Conservation (phyloP, 192 early-diverging fungal genomes). For the Phycomyces blakesleeanus region DNA sequence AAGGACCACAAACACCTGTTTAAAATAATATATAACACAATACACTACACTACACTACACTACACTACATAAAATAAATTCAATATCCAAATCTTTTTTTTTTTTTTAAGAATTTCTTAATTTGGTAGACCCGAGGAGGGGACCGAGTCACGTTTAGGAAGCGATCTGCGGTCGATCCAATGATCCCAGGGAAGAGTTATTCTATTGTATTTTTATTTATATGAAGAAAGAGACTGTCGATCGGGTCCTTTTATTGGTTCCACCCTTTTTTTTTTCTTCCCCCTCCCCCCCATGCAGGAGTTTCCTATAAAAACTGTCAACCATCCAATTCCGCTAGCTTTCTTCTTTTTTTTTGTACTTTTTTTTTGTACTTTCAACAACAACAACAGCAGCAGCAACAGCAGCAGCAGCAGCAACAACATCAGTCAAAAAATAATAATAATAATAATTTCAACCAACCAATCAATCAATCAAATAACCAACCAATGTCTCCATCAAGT, state of each 20-base stretch:
- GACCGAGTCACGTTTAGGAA: neutral
- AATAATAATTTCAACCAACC: no score
- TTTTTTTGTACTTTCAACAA: no score
- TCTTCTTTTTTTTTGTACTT: neutral
- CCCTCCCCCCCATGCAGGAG: constrained; percentile 5
- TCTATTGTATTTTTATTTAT: no score
- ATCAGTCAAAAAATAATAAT: no score
- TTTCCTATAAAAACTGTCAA: neutral
- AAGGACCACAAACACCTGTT: neutral
- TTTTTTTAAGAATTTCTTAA: neutral
- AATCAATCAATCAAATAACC: no score
- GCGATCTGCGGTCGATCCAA: constrained; percentile 2
- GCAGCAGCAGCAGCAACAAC: no score
- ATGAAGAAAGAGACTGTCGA: neutral
- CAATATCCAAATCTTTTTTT: no score
- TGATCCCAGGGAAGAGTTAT: neutral
- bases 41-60: no score
- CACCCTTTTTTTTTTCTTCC: no score
- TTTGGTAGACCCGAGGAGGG: no score
- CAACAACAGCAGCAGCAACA: no score
- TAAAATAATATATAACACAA: neutral
- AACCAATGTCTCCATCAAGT: neutral
- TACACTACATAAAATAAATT: no score
- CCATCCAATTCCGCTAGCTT: neutral
- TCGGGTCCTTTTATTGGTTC: constrained; percentile 3